phyloP scores from a whole-genome alignment of 306 rosid species.

The Cicer pinnatifidum region DNA sequence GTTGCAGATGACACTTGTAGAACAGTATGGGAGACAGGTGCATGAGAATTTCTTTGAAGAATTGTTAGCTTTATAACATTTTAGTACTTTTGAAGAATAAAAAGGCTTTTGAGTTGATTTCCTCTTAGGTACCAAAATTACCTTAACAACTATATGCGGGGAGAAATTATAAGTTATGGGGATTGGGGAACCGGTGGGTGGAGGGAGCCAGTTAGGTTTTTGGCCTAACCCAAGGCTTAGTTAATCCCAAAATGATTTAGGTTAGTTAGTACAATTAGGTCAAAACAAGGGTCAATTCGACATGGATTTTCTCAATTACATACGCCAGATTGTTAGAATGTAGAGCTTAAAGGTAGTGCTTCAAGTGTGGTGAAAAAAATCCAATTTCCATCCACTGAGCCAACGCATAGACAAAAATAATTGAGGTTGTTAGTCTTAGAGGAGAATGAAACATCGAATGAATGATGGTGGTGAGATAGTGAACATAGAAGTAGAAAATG shows the following conservation, averaged over 20 bases:
- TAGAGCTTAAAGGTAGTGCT: not conserved
- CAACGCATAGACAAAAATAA: not conserved
- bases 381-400: not conserved
- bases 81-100: not conserved
- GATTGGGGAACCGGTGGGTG: not conserved
- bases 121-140: not conserved
- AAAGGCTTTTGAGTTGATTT: not conserved
- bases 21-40: not conserved
- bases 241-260: not conserved
- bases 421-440: constrained; percentile 5
- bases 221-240: not conserved
- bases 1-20: not conserved
- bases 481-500: constrained; percentile 7
- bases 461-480: not conserved
- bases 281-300: not conserved
- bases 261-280: not conserved
- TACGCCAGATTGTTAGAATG: not conserved
- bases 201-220: not conserved
- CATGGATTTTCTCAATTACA: constrained; percentile 2
- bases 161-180: not conserved
- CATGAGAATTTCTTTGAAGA: not conserved
- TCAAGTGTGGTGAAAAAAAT: not conserved
- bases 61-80: not conserved
- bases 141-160: not conserved
- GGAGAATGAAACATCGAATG: not conserved